Evolutionary conservation across 148 eudicot genomes (phyloP), one percentile per base, ranked within the genome.

Genomic region (Dianthus caryophyllus): DNA sequence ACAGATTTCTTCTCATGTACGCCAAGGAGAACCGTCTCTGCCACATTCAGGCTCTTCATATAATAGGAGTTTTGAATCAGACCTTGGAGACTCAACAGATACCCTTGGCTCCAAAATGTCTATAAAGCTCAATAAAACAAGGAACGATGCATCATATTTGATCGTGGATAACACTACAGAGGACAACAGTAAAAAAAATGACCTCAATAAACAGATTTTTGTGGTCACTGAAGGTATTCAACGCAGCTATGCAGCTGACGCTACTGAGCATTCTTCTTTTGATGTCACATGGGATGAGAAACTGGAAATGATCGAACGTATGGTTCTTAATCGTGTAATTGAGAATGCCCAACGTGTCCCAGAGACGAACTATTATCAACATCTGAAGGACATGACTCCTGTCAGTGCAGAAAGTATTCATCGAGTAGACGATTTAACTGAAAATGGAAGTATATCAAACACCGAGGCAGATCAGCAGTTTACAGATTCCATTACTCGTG

Each of bases 201-300:
- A 59, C 71, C 17, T 7, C 58, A 65, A 61, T 65, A 86, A 77
- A 38, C 77, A 79, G 41, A 64, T 67, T 70, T 26, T 72, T 53
- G 58, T 65, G 64, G 44, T 51, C 17, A 64, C 54, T 66, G 79
- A 71, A 27, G 83, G 79, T 73, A 64, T 46, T 49, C 70, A 71
- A n/a, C 52, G 44, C 26, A 73, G 54, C 70, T 69, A 61, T 76
- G 51, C 72, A 11, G 55, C 25, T 57, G 97, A 84, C 65, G 76
- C 71, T 64, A 67, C 65, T 65, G 71, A 47, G 9, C 74, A 81
- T 9, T 72, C 68, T 68, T 73, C 82, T 71, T 72, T 85, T 67
- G 77, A 64, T 75, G 83, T 79, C 65, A 81, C 89, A 33, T 90
- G 91, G 86, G 94, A 88, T 71, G 91, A 84, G 78, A 88, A 83